These are phyloP conservation scores for Tuctoria greenei DNA, from an alignment of 176 grass and related monocot genomes.

Conservation along the genomic window DNA sequence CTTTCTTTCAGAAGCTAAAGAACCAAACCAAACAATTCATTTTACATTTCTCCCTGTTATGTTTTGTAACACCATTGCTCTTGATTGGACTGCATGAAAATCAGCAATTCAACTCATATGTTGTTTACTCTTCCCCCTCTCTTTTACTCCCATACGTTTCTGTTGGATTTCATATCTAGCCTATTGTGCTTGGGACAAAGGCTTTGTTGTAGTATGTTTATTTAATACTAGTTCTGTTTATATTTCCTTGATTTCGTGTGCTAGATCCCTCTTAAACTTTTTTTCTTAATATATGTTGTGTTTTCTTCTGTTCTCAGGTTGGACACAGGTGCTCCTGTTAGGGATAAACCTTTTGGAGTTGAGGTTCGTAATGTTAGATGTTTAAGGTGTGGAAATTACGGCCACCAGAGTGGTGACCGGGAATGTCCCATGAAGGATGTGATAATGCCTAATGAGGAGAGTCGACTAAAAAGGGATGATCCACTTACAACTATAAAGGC, in stretches of 20 bases:
- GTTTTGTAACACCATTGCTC: too few relatives aligned
- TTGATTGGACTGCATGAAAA: too few relatives aligned
- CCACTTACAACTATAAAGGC: conserved; percentile 91
- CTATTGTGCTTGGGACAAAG: too few relatives aligned
- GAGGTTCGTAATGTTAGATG: conserved; percentile 96
- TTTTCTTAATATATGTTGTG: background rate
- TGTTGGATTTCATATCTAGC: too few relatives aligned
- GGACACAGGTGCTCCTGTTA: conserved; percentile 82
- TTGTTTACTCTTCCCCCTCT: too few relatives aligned
- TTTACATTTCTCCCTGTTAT: background rate
- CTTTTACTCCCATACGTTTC: too few relatives aligned
- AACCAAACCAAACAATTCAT: background rate
- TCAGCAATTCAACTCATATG: too few relatives aligned
- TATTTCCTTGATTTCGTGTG: background rate
- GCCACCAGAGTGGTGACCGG: conserved; percentile 91
- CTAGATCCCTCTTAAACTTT: conserved; percentile 8
- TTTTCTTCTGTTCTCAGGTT: conserved; percentile 47
- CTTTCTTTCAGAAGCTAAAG: background rate
- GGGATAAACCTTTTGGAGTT: conserved; percentile 89
- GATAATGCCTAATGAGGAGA: conserved; percentile 99
- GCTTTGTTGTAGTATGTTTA: too few relatives aligned
- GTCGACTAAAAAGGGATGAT: conserved; percentile 92
- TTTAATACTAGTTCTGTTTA: conserved; percentile 1
- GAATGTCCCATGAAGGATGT: conserved; percentile 92
- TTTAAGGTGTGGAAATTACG: conserved; percentile 79